phyloP scores from a whole-genome alignment of 2,329 filamentous ascomycete species.

The Fusarium gaditjirri region DNA sequence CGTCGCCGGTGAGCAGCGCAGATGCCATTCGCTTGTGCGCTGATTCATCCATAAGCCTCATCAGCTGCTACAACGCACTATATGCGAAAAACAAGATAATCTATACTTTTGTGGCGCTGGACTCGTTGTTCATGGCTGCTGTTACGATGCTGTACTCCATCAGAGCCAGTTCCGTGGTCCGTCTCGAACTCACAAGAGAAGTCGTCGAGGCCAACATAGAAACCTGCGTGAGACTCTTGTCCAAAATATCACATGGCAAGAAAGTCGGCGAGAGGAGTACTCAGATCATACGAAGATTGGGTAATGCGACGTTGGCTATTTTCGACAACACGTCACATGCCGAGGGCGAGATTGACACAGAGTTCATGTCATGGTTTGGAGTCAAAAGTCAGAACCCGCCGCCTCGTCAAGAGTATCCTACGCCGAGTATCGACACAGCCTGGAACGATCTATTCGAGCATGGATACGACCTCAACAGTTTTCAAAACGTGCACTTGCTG shows the following conservation, averaged over 20 bases:
- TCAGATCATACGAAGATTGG: slow-evolving; percentile 29
- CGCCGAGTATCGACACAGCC: slow-evolving; percentile 37
- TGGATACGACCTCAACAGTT: slow-evolving; percentile 35
- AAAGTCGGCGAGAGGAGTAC: slow-evolving; percentile 35
- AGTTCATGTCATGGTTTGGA: slow-evolving; percentile 43
- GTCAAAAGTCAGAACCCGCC: slow-evolving; percentile 37
- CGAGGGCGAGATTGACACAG: slow-evolving; percentile 36
- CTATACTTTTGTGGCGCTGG: slow-evolving; percentile 33
- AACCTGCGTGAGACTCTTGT: slow-evolving; percentile 27
- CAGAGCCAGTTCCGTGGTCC: slow-evolving; percentile 25
- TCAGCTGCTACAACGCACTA: slow-evolving; percentile 38
- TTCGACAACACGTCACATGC: slow-evolving; percentile 30
- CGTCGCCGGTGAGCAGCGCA: slow-evolving; percentile 38
- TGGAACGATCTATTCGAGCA: slow-evolving; percentile 42
- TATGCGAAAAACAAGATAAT: slow-evolving; percentile 42
- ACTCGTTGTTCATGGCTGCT: slow-evolving; percentile 38
- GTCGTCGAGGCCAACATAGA: slow-evolving; percentile 40
- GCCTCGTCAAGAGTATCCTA: slow-evolving; percentile 33
- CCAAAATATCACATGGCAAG: slow-evolving; percentile 38
- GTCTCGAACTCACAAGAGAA: slow-evolving; percentile 32
- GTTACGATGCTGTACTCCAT: slow-evolving; percentile 39
- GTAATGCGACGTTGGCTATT: slow-evolving; percentile 35
- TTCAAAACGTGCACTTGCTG: slow-evolving; percentile 30
- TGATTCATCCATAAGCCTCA: slow-evolving; percentile 39
- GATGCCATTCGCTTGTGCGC: slow-evolving; percentile 38